Conservation (phyloP, 164 flowering plant species). For the Tetrastigma voinierianum region DNA sequence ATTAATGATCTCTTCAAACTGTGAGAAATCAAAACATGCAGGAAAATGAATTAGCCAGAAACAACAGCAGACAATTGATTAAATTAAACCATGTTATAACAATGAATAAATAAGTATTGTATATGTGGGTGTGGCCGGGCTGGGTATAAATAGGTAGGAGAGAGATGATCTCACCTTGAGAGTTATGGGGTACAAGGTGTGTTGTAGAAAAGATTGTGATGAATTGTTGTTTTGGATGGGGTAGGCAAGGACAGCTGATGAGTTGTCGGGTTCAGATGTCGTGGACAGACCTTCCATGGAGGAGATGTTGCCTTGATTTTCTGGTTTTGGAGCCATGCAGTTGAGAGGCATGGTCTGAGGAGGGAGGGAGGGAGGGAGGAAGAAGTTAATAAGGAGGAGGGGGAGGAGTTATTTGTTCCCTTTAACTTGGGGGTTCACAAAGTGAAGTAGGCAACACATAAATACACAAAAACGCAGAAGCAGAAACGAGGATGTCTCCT, state of each 20-base stretch:
- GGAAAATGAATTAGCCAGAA: too few relatives aligned
- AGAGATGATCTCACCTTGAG: conserved; percentile 64
- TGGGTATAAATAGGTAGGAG: not conserved
- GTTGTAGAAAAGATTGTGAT: conserved; percentile 27
- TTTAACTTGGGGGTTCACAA: conserved; percentile 24
- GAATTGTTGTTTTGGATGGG: conserved; percentile 28
- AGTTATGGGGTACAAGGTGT: conserved; percentile 44
- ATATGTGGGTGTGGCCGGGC: too few relatives aligned
- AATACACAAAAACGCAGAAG: conserved; percentile 18
- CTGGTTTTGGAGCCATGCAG: conserved; percentile 28
- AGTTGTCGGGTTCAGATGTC: conserved; percentile 32
- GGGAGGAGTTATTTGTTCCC: conserved; percentile 9
- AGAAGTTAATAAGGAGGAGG: too few relatives aligned
- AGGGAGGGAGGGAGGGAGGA: too few relatives aligned
- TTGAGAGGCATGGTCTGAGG: conserved; percentile 17
- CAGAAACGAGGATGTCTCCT: conserved; percentile 21
- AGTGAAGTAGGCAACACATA: conserved; percentile 22
- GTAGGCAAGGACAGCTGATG: conserved; percentile 36
- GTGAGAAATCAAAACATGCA: conserved; percentile 18
- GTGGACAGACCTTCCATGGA: conserved; percentile 15
- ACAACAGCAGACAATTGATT: too few relatives aligned
- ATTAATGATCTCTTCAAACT: conserved; percentile 84
- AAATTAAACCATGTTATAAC: too few relatives aligned
- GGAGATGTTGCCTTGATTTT: conserved; percentile 6
- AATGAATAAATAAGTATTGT: too few relatives aligned